These are phyloP conservation scores for Heterococcus sp. DNA, from an alignment of 108 stramenopile genomes.

Conservation along the genomic window DNA sequence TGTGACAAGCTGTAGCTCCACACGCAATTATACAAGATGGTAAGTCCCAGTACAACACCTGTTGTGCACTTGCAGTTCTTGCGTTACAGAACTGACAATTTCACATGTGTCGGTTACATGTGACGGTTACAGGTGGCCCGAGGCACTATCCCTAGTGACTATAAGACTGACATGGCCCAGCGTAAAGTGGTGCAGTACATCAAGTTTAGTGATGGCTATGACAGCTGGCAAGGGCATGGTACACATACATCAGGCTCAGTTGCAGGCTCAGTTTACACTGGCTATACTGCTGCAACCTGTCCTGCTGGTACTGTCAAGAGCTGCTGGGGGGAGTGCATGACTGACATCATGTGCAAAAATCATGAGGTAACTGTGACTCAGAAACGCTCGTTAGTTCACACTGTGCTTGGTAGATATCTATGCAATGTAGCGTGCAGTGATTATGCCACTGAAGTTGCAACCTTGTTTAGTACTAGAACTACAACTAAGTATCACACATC, in stretches of 20 bases:
- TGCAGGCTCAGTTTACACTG: conserved; percentile 12
- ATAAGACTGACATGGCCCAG: conserved; percentile 18
- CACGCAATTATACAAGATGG: not conserved
- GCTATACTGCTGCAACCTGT: not conserved
- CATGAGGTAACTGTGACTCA: not conserved
- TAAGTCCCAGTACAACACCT: too few relatives aligned
- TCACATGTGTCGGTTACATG: not conserved
- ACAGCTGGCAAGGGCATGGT: conserved; percentile 45
- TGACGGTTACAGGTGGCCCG: not conserved
- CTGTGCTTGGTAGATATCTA: too few relatives aligned
- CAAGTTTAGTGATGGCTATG: conserved; percentile 14
- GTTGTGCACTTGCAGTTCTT: too few relatives aligned
- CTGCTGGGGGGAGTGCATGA: not conserved
- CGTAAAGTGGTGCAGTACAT: conserved; percentile 53
- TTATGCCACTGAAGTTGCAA: too few relatives aligned
- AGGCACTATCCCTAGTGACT: not conserved
- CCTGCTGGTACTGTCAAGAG: not conserved
- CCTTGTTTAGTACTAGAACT: too few relatives aligned
- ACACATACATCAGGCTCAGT: conserved; percentile 53
- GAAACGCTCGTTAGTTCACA: too few relatives aligned
- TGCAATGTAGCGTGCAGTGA: too few relatives aligned
- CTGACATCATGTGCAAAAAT: not conserved
- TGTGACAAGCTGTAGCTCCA: not conserved
- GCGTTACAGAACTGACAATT: not conserved
- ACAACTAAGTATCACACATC: too few relatives aligned